Conservation (phyloP, 1,284 basidiomycete genomes). For the Sanghuangporus baumii region DNA sequence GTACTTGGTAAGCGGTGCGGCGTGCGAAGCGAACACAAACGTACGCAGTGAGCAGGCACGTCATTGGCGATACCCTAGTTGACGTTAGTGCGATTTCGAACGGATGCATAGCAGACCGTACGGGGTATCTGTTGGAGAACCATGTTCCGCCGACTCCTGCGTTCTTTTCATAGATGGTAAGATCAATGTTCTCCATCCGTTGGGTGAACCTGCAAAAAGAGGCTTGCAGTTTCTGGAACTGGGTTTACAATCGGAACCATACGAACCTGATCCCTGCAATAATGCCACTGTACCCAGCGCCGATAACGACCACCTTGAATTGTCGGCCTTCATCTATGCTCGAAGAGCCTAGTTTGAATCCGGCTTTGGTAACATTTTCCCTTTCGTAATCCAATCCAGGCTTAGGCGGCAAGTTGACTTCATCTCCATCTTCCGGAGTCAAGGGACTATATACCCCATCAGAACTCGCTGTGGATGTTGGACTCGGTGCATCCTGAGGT, state of each 20-base stretch:
- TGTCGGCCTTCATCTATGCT: conserved; percentile 19
- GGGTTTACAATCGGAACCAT: not conserved
- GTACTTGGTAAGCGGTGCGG: not conserved
- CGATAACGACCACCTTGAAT: conserved; percentile 22
- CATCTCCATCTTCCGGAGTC: not conserved
- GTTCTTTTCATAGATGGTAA: conserved; percentile 55
- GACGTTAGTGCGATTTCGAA: not conserved
- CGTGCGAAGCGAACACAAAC: conserved; percentile 14
- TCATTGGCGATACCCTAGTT: conserved; percentile 48
- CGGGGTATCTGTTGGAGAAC: conserved; percentile 37
- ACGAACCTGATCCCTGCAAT: conserved; percentile 23
- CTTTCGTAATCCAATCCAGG: not conserved
- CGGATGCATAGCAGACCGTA: conserved; percentile 15
- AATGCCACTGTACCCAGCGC: conserved; percentile 26
- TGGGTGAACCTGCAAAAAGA: conserved; percentile 57
- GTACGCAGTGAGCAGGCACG: conserved; percentile 47
- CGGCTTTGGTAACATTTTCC: not conserved
- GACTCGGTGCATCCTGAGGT: not conserved
- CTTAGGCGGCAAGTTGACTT: not conserved
- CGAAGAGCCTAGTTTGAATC: conserved; percentile 22
- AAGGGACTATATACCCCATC: not conserved
- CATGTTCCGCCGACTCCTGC: conserved; percentile 56
- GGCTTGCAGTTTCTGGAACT: conserved; percentile 25
- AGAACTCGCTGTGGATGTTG: not conserved
- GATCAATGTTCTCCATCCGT: conserved; percentile 51